Conservation (phyloP, 805 yeast species). For the Maudiozyma barnettii region DNA sequence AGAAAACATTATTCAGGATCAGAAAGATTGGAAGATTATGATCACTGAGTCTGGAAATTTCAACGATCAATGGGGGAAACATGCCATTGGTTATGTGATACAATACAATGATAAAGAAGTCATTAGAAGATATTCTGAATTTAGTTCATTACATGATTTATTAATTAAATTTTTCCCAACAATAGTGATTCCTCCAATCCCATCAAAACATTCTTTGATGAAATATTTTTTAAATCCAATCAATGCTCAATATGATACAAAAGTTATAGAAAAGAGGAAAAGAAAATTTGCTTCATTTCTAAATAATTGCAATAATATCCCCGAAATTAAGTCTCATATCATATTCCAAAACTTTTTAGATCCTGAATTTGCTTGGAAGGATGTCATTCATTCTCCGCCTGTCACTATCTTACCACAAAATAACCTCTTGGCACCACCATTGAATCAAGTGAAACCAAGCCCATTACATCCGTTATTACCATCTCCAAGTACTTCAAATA, state of each 20-base stretch:
- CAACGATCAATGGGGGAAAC: slow-evolving; percentile 65
- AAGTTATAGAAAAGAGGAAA: slow-evolving; percentile 56
- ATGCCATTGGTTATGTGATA: slow-evolving; percentile 79
- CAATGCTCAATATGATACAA: slow-evolving; percentile 35
- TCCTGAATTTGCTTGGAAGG: slow-evolving; percentile 78
- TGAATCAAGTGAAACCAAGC: slow-evolving; percentile 46
- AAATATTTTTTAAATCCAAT: slow-evolving; percentile 36
- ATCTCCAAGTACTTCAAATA: slow-evolving; percentile 36
- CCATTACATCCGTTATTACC: slow-evolving; percentile 57
- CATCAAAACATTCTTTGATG: slow-evolving; percentile 66
- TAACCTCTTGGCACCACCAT: slow-evolving; percentile 51
- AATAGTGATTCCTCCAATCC: slow-evolving; percentile 84
- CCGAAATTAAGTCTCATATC: slow-evolving; percentile 45
- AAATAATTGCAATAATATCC: slow-evolving; percentile 57
- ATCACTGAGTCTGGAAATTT: slow-evolving; percentile 82
- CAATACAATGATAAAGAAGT: slow-evolving; percentile 49
- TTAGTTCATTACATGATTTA: slow-evolving; percentile 69
- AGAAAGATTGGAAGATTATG: slow-evolving; percentile 21
- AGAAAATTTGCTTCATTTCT: slow-evolving; percentile 69
- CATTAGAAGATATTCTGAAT: slow-evolving; percentile 84
- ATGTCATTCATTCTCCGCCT: slow-evolving; percentile 52
- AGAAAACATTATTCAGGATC: neutral
- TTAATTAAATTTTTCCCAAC: slow-evolving; percentile 71
- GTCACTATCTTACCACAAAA: slow-evolving; percentile 43
- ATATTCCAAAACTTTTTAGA: slow-evolving; percentile 73